These are phyloP conservation scores for Tetradesmus obliquus DNA, from an alignment of 139 green algal genomes.

Conservation along the genomic window DNA sequence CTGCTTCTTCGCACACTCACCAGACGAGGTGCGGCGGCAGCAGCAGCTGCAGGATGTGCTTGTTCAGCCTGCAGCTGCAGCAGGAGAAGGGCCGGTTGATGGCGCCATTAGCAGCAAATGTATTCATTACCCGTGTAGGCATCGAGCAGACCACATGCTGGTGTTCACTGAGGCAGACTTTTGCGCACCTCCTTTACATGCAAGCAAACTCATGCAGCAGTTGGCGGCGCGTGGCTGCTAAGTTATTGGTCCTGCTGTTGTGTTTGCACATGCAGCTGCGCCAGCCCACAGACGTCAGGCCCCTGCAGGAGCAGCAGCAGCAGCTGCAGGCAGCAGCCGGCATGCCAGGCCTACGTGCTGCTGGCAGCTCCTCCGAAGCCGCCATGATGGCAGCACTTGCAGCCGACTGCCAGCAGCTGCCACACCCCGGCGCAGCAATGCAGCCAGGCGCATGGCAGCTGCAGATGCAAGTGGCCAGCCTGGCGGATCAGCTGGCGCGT, in stretches of 20 bases:
- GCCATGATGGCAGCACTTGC: neutral
- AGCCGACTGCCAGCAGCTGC: neutral
- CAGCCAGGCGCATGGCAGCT: neutral
- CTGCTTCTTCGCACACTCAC: slow-evolving; percentile 43
- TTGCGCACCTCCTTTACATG: no score
- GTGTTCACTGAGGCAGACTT: no score
- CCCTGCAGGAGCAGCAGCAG: neutral
- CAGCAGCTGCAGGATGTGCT: neutral
- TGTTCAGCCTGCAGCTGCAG: neutral
- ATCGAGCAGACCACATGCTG: no score
- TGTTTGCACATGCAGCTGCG: neutral
- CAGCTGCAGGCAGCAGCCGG: neutral
- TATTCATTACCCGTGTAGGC: no score
- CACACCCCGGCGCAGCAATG: neutral
- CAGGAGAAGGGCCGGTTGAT: no score
- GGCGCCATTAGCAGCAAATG: no score
- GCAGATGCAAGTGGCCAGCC: neutral
- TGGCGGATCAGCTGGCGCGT: neutral
- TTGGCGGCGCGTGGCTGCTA: neutral
- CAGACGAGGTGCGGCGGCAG: slow-evolving; percentile 25
- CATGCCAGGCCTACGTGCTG: neutral
- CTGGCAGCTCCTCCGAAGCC: neutral
- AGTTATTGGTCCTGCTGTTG: neutral
- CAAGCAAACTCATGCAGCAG: no score
- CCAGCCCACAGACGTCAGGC: neutral